Evolutionary conservation across 2,329 filamentous ascomycete genomes (phyloP), one percentile per base, ranked within the genome.

Genomic region (Metarhizium brunneum): DNA sequence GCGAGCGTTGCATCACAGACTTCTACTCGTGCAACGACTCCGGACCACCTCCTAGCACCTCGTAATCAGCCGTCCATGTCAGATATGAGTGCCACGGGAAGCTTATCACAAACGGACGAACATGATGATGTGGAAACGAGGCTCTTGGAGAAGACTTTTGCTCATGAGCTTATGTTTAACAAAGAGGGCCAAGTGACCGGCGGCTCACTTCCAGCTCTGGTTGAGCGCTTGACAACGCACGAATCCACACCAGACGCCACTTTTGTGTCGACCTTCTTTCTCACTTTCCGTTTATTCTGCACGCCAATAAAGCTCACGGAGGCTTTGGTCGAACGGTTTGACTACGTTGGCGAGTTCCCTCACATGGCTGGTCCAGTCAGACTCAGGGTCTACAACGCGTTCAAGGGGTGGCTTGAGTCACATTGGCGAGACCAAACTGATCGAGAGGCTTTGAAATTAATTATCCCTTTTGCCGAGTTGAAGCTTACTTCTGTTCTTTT

Each of bases 371-470:
- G 79, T 2, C 90, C 92, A 0, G 92, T 97, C 25, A 85, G 92
- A 52, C 76, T 99, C 50, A 84, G 94, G 53, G 90, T 97, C 1
- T 97, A 95, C 76, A 97, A 99, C 68, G 86, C 91, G 56, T 90
- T 99, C 78, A 99, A 99, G 71, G 88, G 89, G 47, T 99, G 94
- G 94, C 76, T 99, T 20, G 94, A 97, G 73, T 94, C 88, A 6
- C 91, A 99, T 71, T 99, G 94, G 92, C 84, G 88, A 50, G 84
- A 90, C 60, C 84, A 90, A 57, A 84, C 85, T 11, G 94, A 99
- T 67, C 82, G 83, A 54, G 80, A 83, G 13, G 90, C 92, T 1
- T 76, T 99, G 8, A 76, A 80, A 0, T 75, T 88, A 51, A 95
- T 99, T 59, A 78, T 87, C 38, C 77, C 83, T 1, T 99, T 99